A percentile compares a stretch with the other conserved stretches of the same genome.
These are phyloP conservation scores for Aspergillus mulundensis DNA, from an alignment of 495 filamentous ascomycete genomes.

Conservation along the genomic window DNA sequence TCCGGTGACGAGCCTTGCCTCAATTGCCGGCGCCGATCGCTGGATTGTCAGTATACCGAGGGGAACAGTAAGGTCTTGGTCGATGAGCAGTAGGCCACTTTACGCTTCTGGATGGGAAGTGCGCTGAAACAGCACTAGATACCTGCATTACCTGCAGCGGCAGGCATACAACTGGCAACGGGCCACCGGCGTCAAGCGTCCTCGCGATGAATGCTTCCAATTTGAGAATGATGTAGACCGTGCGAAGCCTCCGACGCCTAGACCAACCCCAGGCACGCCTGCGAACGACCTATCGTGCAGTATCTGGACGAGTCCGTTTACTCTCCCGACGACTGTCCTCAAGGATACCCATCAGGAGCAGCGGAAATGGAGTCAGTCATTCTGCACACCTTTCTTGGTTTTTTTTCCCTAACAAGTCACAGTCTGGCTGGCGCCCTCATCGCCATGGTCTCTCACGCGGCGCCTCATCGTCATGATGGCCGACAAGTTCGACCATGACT, in stretches of 20 bases:
- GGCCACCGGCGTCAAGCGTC: no score
- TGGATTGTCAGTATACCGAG: constrained; percentile 22
- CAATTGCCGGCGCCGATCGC: constrained; percentile 25
- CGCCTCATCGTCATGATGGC: constrained; percentile 29
- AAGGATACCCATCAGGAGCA: constrained; percentile 13
- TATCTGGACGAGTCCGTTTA: constrained; percentile 7
- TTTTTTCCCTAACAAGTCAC: neutral
- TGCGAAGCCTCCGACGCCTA: neutral
- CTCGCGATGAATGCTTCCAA: no score
- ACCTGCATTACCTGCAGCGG: neutral
- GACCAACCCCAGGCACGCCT: neutral
- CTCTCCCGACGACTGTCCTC: neutral
- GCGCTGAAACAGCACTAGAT: neutral
- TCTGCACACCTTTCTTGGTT: no score
- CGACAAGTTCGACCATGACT: constrained; percentile 18
- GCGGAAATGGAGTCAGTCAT: constrained; percentile 23
- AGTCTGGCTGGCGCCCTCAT: constrained; percentile 32
- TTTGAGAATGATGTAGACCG: no score
- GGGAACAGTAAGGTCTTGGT: constrained; percentile 21
- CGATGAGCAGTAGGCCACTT: constrained; percentile 17
- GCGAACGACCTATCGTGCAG: neutral
- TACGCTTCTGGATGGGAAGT: neutral
- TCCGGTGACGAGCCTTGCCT: constrained; percentile 29
- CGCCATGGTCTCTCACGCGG: constrained; percentile 29
- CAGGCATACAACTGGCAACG: no score